Evolutionary conservation across 1,284 basidiomycete species (phyloP).

Genomic region (Xerocomus nothofagi): DNA sequence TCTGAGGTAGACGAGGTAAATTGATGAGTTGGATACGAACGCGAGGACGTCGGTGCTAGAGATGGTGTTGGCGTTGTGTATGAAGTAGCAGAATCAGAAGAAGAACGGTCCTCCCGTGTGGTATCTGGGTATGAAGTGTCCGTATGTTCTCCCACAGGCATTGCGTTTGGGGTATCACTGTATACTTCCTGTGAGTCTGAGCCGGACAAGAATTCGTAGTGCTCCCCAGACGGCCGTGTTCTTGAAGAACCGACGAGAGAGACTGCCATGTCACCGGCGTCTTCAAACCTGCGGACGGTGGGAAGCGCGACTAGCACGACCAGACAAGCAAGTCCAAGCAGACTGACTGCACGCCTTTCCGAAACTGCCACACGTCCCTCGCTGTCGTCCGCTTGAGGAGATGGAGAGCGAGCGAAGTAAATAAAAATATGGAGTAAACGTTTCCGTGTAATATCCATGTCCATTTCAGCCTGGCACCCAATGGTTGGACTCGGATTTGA

Average conservation of each 20-base stretch:
- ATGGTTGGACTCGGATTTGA: not conserved
- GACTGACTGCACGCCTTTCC: not conserved
- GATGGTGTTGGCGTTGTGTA: conserved; percentile 46
- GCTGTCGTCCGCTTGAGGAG: not conserved
- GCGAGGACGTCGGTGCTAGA: conserved; percentile 48
- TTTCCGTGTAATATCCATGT: not conserved
- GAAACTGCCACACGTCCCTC: too few species aligned
- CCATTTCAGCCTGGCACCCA: not conserved
- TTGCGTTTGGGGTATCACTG: conserved; percentile 8
- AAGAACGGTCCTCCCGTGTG: conserved; percentile 24
- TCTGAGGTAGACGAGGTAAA: conserved; percentile 61
- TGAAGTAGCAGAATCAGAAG: conserved; percentile 43
- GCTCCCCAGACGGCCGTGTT: conserved; percentile 20
- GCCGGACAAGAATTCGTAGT: conserved; percentile 26
- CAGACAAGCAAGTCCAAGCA: not conserved
- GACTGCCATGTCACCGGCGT: conserved; percentile 18
- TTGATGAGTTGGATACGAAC: conserved; percentile 45
- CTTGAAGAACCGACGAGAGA: conserved; percentile 14
- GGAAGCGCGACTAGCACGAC: conserved; percentile 5
- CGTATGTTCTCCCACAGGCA: conserved; percentile 7
- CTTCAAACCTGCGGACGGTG: conserved; percentile 5
- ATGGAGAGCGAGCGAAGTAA: not conserved
- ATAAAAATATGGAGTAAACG: not conserved
- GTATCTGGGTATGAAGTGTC: conserved; percentile 30
- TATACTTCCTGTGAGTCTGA: conserved; percentile 16